Percentiles rank a stretch among this genome's conserved stretches.
phyloP scores from a whole-genome alignment of 202 grass and related monocot genomes.

The Dendrocalamus latiflorus region DNA sequence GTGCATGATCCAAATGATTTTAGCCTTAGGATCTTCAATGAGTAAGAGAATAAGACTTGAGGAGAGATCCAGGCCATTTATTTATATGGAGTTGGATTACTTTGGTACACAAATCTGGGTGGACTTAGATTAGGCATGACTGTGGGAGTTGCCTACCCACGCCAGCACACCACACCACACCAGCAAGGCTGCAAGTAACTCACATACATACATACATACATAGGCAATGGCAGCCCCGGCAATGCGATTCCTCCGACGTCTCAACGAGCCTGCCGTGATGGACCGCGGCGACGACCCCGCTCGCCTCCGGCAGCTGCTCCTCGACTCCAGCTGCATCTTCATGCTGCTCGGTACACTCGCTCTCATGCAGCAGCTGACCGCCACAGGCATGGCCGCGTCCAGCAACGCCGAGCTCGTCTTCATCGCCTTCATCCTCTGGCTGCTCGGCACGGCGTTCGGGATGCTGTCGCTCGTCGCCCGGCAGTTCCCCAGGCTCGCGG shows the following conservation, averaged over 20 bases:
- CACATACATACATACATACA: too few relatives aligned
- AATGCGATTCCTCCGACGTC: background rate
- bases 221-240: background rate
- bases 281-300: background rate
- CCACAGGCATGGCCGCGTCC: background rate
- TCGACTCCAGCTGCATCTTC: background rate
- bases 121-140: too few relatives aligned
- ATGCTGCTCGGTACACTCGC: background rate
- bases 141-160: too few relatives aligned
- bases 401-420: background rate
- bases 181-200: too few relatives aligned
- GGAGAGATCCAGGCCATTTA: too few relatives aligned
- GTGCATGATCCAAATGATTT: too few relatives aligned
- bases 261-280: background rate
- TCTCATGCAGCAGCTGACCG: background rate
- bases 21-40: too few relatives aligned
- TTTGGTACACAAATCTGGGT: too few relatives aligned
- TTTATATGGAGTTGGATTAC: too few relatives aligned
- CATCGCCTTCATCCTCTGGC: too few relatives aligned
- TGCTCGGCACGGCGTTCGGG: background rate
- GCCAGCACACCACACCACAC: too few relatives aligned
- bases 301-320: background rate
- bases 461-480: background rate
- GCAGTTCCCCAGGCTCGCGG: background rate
- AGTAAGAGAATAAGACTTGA: too few relatives aligned